Conservation (phyloP, 805 yeast genomes). For the Pichia nanzhaoensis region DNA sequence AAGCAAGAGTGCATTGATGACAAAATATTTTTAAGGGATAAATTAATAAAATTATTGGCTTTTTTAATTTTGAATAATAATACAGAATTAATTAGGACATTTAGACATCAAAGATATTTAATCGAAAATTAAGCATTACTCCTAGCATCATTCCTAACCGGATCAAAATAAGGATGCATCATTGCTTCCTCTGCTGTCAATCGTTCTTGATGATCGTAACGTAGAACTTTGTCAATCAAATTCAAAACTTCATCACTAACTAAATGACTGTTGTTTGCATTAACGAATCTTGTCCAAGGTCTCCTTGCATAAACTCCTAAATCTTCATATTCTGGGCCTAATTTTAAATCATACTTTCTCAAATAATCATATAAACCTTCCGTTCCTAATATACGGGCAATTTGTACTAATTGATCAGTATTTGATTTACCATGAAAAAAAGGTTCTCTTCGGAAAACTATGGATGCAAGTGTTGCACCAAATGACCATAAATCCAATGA, state of each 20-base stretch:
- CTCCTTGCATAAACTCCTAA: conserved; percentile 69
- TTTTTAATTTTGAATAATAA: conserved; percentile 19
- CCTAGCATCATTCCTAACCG: conserved; percentile 19
- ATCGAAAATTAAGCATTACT: too few relatives aligned
- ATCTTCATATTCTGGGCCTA: conserved; percentile 72
- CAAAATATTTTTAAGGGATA: not conserved
- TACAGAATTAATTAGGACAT: conserved; percentile 12
- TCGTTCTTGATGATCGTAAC: conserved; percentile 85
- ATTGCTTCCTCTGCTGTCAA: conserved; percentile 86
- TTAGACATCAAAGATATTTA: not conserved
- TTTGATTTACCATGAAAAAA: conserved; percentile 89
- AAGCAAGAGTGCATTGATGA: not conserved
- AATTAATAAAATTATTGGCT: conserved; percentile 15
- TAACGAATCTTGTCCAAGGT: conserved; percentile 82
- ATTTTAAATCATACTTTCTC: conserved; percentile 59
- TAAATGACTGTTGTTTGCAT: conserved; percentile 59
- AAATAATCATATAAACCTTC: conserved; percentile 67
- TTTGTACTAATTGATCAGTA: conserved; percentile 85
- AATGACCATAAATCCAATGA: conserved; percentile 91
- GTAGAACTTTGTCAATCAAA: conserved; percentile 68
- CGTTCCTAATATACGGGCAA: conserved; percentile 81
- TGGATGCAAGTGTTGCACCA: conserved; percentile 89
- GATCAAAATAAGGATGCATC: conserved; percentile 49
- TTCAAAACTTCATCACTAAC: conserved; percentile 70
- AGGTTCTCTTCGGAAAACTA: conserved; percentile 85